A percentile compares a stretch with the other conserved stretches of the same genome.
These are phyloP conservation scores for Phalaenopsis equestris DNA, from an alignment of 106 monocot species.

Conservation along the genomic window DNA sequence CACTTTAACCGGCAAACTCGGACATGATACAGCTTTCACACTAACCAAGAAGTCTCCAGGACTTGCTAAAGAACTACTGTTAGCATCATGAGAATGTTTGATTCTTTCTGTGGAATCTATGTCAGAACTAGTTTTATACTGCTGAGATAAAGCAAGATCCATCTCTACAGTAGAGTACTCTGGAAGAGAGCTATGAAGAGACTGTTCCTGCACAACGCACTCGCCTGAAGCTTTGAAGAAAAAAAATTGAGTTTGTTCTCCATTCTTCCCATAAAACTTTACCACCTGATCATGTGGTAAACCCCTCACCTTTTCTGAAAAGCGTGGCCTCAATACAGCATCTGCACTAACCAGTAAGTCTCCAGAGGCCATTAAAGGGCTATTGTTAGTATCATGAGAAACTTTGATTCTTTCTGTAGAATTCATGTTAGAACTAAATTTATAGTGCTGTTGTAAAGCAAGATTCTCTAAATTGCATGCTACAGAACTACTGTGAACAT, in stretches of 20 bases:
- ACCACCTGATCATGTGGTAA: too few species aligned
- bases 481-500: not conserved
- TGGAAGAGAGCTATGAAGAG: conserved; percentile 13
- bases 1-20: not conserved
- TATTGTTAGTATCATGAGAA: conserved; percentile 11
- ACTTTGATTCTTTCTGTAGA: not conserved
- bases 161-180: conserved; percentile 9
- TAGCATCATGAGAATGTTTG: conserved; percentile 3
- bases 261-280: too few species aligned
- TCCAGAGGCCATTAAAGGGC: conserved; percentile 1
- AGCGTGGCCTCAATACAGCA: not conserved
- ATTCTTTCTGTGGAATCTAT: not conserved
- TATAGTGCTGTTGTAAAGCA: not conserved
- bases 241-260: too few species aligned
- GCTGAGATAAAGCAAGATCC: conserved; percentile 5
- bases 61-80: conserved; percentile 9
- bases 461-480: not conserved
- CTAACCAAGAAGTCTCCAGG: not conserved
- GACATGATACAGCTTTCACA: conserved; percentile 1
- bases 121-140: not conserved
- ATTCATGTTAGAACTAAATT: not conserved
- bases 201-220: conserved; percentile 8
- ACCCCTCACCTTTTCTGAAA: too few species aligned
- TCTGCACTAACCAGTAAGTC: conserved; percentile 4
- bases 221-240: not conserved